These are phyloP conservation scores for Gloeopeniophorella convolvens DNA, from an alignment of 768 basidiomycete species.

Conservation along the genomic window DNA sequence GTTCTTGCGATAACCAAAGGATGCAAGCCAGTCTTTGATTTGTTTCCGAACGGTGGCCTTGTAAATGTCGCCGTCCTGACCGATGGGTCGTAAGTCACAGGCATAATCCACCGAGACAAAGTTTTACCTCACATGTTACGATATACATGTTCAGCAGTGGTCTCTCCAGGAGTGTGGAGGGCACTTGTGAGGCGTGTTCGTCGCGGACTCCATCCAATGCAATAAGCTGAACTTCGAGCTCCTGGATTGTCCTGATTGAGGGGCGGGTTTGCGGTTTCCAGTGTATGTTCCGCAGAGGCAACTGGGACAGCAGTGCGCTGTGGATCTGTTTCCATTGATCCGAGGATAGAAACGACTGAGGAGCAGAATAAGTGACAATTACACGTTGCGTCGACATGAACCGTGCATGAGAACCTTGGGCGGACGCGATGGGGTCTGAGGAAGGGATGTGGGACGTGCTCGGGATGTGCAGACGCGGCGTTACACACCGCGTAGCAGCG, in stretches of 20 bases:
- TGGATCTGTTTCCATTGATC: conserved; percentile 69
- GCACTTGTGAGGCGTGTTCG: conserved; percentile 69
- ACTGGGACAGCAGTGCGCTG: conserved; percentile 55
- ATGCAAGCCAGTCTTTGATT: conserved; percentile 86
- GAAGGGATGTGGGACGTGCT: too few species aligned
- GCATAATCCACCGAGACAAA: conserved; percentile 5
- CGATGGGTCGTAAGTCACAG: conserved; percentile 12
- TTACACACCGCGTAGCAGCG: too few species aligned
- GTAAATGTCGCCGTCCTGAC: conserved; percentile 67
- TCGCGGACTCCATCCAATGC: conserved; percentile 62
- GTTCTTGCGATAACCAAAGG: conserved; percentile 60
- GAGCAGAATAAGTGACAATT: conserved; percentile 62
- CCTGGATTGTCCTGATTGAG: conserved; percentile 80
- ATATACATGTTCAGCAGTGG: conserved; percentile 85
- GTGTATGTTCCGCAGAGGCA: conserved; percentile 86
- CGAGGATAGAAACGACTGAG: conserved; percentile 57
- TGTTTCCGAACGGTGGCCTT: conserved; percentile 71
- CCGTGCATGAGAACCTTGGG: too few species aligned
- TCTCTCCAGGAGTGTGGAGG: conserved; percentile 72
- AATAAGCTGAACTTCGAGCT: conserved; percentile 72
- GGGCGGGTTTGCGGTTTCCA: conserved; percentile 78
- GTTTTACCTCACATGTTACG: conserved; percentile 77
- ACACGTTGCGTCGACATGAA: conserved; percentile 47
- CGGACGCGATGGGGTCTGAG: too few species aligned
- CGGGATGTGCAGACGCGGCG: too few species aligned